Percentiles rank a stretch among this genome's conserved stretches.
Evolutionary conservation across 2,329 filamentous ascomycete genomes (phyloP).

Genomic region (Fragosphaeria purpurea): DNA sequence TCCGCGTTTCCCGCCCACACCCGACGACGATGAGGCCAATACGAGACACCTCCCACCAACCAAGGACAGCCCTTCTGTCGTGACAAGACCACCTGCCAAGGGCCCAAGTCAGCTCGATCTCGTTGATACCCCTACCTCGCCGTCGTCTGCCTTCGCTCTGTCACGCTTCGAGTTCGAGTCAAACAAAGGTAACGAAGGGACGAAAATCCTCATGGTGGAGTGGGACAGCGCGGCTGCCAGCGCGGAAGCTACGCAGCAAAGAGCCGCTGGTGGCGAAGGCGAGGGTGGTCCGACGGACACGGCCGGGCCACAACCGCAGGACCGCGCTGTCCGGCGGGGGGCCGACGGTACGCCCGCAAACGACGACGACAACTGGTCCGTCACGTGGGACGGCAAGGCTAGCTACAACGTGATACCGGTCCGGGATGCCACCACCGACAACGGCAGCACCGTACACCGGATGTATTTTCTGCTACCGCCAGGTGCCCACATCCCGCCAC

Average conservation of each 20-base stretch:
- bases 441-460: constrained; percentile 38
- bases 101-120: constrained; percentile 14
- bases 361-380: constrained; percentile 50
- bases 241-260: too few species aligned
- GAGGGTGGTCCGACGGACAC: too few species aligned
- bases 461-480: constrained; percentile 76
- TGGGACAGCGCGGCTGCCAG: constrained; percentile 49
- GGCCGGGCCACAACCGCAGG: too few species aligned
- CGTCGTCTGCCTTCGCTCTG: constrained; percentile 43
- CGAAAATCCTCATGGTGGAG: constrained; percentile 88
- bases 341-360: neutral
- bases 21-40: constrained; percentile 2
- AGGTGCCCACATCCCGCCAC: constrained; percentile 58
- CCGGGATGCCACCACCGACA: constrained; percentile 37
- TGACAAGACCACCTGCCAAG: neutral
- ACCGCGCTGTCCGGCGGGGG: too few species aligned
- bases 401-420: constrained; percentile 63
- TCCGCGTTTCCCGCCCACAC: neutral
- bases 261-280: too few species aligned
- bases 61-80: neutral
- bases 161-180: constrained; percentile 82
- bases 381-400: constrained; percentile 75
- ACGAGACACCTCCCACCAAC: constrained; percentile 4
- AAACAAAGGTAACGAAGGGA: constrained; percentile 67
- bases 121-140: constrained; percentile 33